Evolutionary conservation across 306 rosid species (phyloP).

Genomic region (Urtica urens): DNA sequence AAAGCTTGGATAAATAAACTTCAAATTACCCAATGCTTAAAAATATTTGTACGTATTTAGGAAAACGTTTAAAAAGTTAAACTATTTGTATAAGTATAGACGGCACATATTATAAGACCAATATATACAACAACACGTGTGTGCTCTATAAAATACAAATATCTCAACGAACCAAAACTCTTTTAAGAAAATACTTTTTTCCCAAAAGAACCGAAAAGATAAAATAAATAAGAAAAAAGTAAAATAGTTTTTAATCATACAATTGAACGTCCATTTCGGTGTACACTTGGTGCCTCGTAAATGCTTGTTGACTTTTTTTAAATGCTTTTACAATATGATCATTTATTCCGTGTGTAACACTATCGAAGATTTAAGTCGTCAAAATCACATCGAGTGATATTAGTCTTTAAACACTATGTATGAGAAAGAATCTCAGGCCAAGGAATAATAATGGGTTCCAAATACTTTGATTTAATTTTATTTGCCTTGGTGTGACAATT

Average conservation of each 20-base stretch:
- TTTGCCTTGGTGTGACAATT: not conserved
- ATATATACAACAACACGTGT: slow-evolving; percentile 1
- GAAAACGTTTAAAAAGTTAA: too few species aligned
- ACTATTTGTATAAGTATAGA: too few species aligned
- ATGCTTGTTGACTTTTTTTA: not conserved
- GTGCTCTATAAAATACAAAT: too few species aligned
- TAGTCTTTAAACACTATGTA: not conserved
- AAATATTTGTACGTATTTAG: too few species aligned
- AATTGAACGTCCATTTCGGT: too few species aligned
- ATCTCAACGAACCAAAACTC: too few species aligned
- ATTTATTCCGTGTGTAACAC: not conserved
- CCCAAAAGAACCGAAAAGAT: not conserved
- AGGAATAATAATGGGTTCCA: not conserved
- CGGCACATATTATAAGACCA: slow-evolving; percentile 4
- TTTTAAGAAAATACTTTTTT: too few species aligned
- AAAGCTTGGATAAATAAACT: too few species aligned
- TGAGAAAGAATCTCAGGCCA: not conserved
- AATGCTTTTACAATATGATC: too few species aligned
- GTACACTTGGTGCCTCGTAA: slow-evolving; percentile 6
- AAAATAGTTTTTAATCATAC: too few species aligned
- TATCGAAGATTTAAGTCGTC: slow-evolving; percentile 4
- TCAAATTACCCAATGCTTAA: too few species aligned
- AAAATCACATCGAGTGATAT: slow-evolving; percentile 12
- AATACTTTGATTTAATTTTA: not conserved
- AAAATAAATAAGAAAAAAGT: too few species aligned